A percentile compares a stretch with the other conserved stretches of the same genome.
These are phyloP conservation scores for Melampsora americana DNA, from an alignment of 1,284 basidiomycete species.

Conservation along the genomic window DNA sequence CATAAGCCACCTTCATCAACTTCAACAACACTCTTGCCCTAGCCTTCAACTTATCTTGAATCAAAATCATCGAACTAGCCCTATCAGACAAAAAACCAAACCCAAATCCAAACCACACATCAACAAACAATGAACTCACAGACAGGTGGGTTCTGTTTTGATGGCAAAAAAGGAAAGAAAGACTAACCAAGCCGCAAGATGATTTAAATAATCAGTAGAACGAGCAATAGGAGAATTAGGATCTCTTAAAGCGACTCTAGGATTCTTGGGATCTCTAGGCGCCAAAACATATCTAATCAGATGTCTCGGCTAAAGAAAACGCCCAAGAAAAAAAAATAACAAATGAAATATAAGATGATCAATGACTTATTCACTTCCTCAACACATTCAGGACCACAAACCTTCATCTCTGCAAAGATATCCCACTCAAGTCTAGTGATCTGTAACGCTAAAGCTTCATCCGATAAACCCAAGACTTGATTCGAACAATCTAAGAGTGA, in stretches of 20 bases:
- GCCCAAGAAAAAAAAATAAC: background rate
- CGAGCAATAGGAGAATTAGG: conserved; percentile 48
- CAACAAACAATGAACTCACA: background rate
- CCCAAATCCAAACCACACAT: conserved; percentile 15
- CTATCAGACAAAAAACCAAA: conserved; percentile 45
- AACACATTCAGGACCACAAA: background rate
- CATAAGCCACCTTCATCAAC: conserved; percentile 49
- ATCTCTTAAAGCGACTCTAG: conserved; percentile 47
- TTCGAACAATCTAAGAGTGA: conserved; percentile 12
- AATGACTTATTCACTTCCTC: background rate
- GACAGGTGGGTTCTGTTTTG: background rate
- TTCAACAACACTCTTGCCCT: conserved; percentile 50
- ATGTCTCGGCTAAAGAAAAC: conserved; percentile 49
- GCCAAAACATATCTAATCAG: conserved; percentile 52
- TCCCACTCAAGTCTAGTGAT: conserved; percentile 52
- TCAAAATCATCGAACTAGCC: conserved; percentile 51
- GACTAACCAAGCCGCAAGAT: conserved; percentile 49
- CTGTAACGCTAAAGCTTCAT: conserved; percentile 49
- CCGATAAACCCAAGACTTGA: conserved; percentile 21
- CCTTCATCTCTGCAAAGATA: conserved; percentile 46
- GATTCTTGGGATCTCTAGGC: conserved; percentile 47
- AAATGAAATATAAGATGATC: no score
- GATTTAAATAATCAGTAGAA: conserved; percentile 51
- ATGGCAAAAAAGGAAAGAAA: background rate
- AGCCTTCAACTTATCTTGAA: conserved; percentile 49